Evolutionary conservation across 768 basidiomycete species (phyloP).

Genomic region (Termitomyces heimii): DNA sequence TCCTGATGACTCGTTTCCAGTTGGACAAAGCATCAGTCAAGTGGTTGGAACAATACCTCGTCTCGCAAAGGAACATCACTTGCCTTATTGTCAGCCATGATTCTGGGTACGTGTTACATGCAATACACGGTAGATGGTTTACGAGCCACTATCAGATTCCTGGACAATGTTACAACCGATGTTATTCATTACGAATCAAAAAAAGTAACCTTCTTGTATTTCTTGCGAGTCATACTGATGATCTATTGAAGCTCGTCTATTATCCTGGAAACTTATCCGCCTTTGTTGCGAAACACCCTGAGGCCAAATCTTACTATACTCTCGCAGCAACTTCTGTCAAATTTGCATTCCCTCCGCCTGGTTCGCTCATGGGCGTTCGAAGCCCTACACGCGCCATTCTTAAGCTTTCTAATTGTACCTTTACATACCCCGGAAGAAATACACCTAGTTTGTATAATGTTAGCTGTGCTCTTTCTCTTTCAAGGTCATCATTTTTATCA

Average conservation of each 20-base stretch:
- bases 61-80: slow-evolving; percentile 76
- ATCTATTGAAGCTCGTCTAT: slow-evolving; percentile 65
- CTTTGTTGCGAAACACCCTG: slow-evolving; percentile 87
- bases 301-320: slow-evolving; percentile 96
- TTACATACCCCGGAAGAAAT: slow-evolving; percentile 83
- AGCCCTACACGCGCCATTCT: slow-evolving; percentile 95
- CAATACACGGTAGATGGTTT: slow-evolving; percentile 2
- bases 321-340: slow-evolving; percentile 90
- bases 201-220: slow-evolving; percentile 43
- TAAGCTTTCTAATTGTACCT: slow-evolving; percentile 88
- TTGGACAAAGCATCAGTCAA: slow-evolving; percentile 79
- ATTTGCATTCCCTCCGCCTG: slow-evolving; percentile 93
- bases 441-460: slow-evolving; percentile 82
- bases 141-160: slow-evolving; percentile 49
- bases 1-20: slow-evolving; percentile 27
- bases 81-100: slow-evolving; percentile 96
- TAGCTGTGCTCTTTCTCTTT: slow-evolving; percentile 90
- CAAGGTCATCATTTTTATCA: slow-evolving; percentile 48
- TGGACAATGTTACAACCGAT: slow-evolving; percentile 94
- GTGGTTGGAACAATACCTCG: slow-evolving; percentile 90
- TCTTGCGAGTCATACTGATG: slow-evolving; percentile 5
- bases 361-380: slow-evolving; percentile 94
- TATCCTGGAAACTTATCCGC: slow-evolving; percentile 89
- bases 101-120: slow-evolving; percentile 63
- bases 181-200: slow-evolving; percentile 97